Base-by-base conservation (phyloP, 163 green algal genomes). In the Chlorella variabilis region DNA sequence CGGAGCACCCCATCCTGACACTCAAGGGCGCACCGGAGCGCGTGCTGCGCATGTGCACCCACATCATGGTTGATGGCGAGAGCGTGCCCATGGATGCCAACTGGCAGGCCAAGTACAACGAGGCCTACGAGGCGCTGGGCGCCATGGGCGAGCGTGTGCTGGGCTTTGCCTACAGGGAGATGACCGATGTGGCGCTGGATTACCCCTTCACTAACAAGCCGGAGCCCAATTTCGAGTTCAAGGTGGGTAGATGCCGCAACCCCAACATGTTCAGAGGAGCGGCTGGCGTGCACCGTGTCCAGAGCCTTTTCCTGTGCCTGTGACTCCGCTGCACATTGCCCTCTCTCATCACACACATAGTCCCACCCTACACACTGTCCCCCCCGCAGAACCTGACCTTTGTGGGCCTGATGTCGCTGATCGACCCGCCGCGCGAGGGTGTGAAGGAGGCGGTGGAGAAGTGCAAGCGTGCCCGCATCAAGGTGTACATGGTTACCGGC, bases 1-100 rank as follows among this genome's bases (percentile, higher is more conserved):
- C 61, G 27, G 54, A 78, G 48, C 83, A 80, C 79, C 70, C 89
- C 79, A 27, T 96, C 33, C 75, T 96, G 61, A 71, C 96, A 42
- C 89, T 97, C 77, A 97, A 97, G 89, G 93, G 93, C 25, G 93
- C 93, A 23, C 93, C 93, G 27, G 93, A 97, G 83, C 89, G 92
- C 38, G 91, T 96, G 39, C 84, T 93, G 36, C 69, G 83, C 56
- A 84, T 82, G 38, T 92, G 85, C 70, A 86, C 62, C 65, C 78
- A 90, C 23, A 93, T 95, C 81, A 83, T 93, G 31, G 56, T 93
- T 29, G 80, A 94, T 66, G 92, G 92, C 38, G 36, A 88, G 71
- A 80, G 90, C 79, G 25, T 89, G 63, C 80, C 86, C 27, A 82
- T 94, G 56, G 89, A 77, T 13, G 33, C 77, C 2, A 91, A 92